Percentiles rank a stretch among this genome's conserved stretches.
These are phyloP conservation scores for Falciphora oryzae DNA, from an alignment of 2,329 filamentous ascomycete species.

Conservation along the genomic window DNA sequence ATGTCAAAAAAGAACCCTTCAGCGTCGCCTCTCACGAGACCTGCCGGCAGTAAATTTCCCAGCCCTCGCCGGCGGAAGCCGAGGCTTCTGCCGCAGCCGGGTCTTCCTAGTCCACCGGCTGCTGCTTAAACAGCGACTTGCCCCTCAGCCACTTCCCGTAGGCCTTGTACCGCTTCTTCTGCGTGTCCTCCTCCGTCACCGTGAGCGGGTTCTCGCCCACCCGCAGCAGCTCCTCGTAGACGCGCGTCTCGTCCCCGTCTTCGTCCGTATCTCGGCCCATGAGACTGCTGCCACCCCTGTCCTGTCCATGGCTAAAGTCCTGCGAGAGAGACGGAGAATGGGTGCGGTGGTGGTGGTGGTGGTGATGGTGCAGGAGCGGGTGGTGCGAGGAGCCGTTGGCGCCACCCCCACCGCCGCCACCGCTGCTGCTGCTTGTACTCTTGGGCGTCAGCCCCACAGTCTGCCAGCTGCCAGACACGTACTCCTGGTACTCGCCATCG, in stretches of 20 bases:
- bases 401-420: constrained; percentile 22
- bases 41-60: constrained; percentile 4
- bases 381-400: constrained; percentile 20
- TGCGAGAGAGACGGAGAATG: not conserved
- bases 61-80: constrained; percentile 12
- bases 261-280: constrained; percentile 18
- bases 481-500: constrained; percentile 67
- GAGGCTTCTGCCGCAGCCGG: constrained; percentile 2
- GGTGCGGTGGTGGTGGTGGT: not conserved
- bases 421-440: not conserved
- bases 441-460: constrained; percentile 44
- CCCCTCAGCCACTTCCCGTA: constrained; percentile 93
- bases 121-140: constrained; percentile 95
- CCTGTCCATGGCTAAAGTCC: constrained; percentile 19
- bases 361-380: not conserved
- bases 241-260: constrained; percentile 60
- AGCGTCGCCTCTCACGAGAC: no score
- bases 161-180: constrained; percentile 94
- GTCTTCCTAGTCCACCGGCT: constrained; percentile 51
- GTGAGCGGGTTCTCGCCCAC: constrained; percentile 80
- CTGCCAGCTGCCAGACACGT: constrained; percentile 64
- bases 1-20: no score
- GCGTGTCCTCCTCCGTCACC: constrained; percentile 77
- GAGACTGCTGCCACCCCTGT: not conserved
- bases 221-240: constrained; percentile 71